Percentiles rank a stretch among this genome's conserved stretches.
phyloP scores from a whole-genome alignment of 108 stramenopile genomes.

The Pseudonitzschia multistriata region DNA sequence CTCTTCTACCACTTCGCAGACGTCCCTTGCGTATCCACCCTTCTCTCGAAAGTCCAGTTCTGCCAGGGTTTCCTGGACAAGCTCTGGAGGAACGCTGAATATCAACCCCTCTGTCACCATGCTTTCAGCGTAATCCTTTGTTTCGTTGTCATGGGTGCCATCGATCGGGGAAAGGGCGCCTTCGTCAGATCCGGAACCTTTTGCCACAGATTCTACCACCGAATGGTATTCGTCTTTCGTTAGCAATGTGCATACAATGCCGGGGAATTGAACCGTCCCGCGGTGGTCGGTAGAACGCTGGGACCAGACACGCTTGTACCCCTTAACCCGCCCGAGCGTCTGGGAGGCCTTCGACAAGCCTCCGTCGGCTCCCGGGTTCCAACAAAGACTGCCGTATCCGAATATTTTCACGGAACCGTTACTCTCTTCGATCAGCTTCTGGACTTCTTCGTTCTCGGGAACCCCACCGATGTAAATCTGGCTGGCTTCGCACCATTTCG shows the following conservation, averaged over 20 bases:
- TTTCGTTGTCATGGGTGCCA: neutral
- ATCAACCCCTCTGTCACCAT: constrained; percentile 75
- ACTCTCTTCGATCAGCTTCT: constrained; percentile 42
- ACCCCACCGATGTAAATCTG: constrained; percentile 74
- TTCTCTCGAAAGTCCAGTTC: constrained; percentile 90
- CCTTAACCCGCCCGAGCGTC: constrained; percentile 31
- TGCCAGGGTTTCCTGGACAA: constrained; percentile 70
- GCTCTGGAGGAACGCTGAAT: constrained; percentile 58
- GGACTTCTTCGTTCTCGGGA: constrained; percentile 37
- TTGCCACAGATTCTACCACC: neutral
- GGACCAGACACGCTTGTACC: constrained; percentile 79
- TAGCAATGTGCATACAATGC: constrained; percentile 84
- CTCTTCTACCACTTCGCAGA: constrained; percentile 78
- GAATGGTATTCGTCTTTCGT: constrained; percentile 51
- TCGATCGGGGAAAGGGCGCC: neutral
- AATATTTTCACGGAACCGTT: constrained; percentile 61
- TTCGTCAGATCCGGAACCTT: neutral
- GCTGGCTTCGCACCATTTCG: constrained; percentile 59
- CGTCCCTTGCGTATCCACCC: constrained; percentile 79
- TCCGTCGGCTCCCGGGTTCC: constrained; percentile 76
- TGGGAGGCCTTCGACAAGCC: constrained; percentile 42
- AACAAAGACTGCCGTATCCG: constrained; percentile 85
- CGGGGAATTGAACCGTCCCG: constrained; percentile 63
- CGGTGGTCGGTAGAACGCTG: constrained; percentile 87
- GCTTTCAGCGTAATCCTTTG: constrained; percentile 12